phyloP scores from a whole-genome alignment of 208 protist species.

The Wallacemonas sp. region DNA sequence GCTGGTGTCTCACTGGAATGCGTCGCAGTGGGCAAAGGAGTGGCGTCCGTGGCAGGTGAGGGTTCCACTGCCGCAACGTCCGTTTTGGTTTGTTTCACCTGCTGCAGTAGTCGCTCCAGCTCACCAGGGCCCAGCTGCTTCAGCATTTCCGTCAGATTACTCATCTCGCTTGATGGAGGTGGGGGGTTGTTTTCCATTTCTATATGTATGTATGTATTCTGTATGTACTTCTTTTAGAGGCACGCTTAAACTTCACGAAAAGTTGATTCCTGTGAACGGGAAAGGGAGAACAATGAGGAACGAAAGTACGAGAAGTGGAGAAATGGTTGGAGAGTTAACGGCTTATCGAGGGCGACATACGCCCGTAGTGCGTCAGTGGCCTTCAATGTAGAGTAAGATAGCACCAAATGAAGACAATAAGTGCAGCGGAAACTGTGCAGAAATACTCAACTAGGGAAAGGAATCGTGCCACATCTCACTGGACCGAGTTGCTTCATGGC shows the following conservation, averaged over 20 bases:
- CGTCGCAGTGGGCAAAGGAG: not conserved
- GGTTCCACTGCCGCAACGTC: not conserved
- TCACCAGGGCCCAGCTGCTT: slow-evolving; percentile 6
- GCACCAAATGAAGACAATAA: too few species aligned
- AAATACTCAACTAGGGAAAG: too few species aligned
- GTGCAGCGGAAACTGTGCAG: too few species aligned
- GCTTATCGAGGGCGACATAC: too few species aligned
- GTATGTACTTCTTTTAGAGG: not conserved
- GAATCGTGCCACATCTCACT: too few species aligned
- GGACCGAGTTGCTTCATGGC: too few species aligned
- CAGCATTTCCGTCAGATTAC: slow-evolving; percentile 9
- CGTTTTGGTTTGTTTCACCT: slow-evolving; percentile 7
- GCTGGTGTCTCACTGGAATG: too few species aligned
- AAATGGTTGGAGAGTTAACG: not conserved
- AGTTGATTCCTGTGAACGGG: too few species aligned
- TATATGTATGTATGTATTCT: not conserved
- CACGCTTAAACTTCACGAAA: too few species aligned
- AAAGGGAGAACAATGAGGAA: not conserved
- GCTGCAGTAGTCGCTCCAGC: slow-evolving; percentile 8
- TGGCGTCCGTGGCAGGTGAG: not conserved
- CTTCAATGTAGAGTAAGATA: too few species aligned
- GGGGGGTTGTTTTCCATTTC: not conserved
- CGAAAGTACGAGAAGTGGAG: not conserved
- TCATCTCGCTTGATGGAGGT: not conserved
- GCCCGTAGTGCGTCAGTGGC: too few species aligned